These are phyloP conservation scores for Yamagishiella unicocca DNA, from an alignment of 139 green algal species.

Conservation along the genomic window DNA sequence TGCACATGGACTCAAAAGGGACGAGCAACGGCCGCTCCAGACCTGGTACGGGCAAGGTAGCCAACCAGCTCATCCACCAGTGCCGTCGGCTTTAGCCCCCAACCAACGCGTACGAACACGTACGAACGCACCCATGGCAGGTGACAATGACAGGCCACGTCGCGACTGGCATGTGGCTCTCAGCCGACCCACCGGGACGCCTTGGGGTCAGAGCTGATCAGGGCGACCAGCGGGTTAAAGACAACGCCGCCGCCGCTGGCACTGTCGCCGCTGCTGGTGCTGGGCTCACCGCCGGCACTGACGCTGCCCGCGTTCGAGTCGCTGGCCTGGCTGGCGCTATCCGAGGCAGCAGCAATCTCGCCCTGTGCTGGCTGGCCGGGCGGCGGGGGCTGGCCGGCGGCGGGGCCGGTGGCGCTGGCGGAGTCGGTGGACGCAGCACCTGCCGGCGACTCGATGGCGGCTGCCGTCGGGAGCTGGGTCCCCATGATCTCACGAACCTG, in stretches of 20 bases:
- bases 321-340: too few species aligned
- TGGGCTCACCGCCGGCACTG: not conserved
- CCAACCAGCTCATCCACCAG: too few species aligned
- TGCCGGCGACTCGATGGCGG: not conserved
- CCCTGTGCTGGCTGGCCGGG: not conserved
- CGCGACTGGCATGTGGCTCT: too few species aligned
- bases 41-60: too few species aligned
- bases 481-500: constrained; percentile 1
- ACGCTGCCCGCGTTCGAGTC: not conserved
- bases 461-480: too few species aligned
- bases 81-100: too few species aligned
- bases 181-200: not conserved
- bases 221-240: constrained; percentile 27
- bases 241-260: too few species aligned
- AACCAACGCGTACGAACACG: too few species aligned
- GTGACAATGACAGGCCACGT: too few species aligned
- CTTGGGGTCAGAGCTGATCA: constrained; percentile 37
- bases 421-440: not conserved
- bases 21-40: too few species aligned
- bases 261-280: not conserved
- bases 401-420: not conserved
- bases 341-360: not conserved
- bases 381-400: not conserved
- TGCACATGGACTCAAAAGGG: too few species aligned
- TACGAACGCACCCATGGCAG: too few species aligned